Conservation (phyloP, 331 rosid genomes). For the Arachis monticola region DNA sequence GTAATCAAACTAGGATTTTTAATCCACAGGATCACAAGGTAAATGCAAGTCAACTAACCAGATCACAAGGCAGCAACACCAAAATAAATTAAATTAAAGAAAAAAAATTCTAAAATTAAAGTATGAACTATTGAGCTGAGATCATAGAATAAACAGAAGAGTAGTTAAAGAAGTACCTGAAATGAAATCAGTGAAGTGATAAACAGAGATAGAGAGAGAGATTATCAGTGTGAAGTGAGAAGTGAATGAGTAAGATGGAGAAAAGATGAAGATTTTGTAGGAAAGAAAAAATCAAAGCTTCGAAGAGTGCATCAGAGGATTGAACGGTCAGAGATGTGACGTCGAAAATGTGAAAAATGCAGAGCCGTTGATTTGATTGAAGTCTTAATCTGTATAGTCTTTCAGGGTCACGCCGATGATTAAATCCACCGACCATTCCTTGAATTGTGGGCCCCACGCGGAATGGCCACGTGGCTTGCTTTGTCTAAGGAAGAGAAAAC, state of each 20-base stretch:
- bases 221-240: background rate
- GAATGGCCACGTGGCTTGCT: conserved; percentile 2
- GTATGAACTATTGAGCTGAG: conserved; percentile 4
- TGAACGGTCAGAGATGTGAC: conserved; percentile 31
- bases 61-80: background rate
- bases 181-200: conserved; percentile 35
- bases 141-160: conserved; percentile 2
- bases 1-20: background rate
- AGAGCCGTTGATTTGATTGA: conserved; percentile 43
- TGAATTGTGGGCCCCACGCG: conserved; percentile 38
- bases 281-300: background rate
- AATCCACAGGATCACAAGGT: conserved; percentile 23
- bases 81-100: too few species aligned
- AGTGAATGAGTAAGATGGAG: background rate
- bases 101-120: conserved; percentile 10
- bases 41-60: conserved; percentile 14
- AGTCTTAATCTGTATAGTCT: background rate
- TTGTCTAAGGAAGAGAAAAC: background rate
- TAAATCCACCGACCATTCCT: conserved; percentile 4
- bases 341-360: background rate
- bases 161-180: conserved; percentile 38
- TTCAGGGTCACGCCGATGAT: background rate
- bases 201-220: background rate
- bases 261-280: background rate
- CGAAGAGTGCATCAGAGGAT: background rate